These are phyloP conservation scores for Cladosporium colombiae DNA, from an alignment of 2,329 filamentous ascomycete species.

Conservation along the genomic window DNA sequence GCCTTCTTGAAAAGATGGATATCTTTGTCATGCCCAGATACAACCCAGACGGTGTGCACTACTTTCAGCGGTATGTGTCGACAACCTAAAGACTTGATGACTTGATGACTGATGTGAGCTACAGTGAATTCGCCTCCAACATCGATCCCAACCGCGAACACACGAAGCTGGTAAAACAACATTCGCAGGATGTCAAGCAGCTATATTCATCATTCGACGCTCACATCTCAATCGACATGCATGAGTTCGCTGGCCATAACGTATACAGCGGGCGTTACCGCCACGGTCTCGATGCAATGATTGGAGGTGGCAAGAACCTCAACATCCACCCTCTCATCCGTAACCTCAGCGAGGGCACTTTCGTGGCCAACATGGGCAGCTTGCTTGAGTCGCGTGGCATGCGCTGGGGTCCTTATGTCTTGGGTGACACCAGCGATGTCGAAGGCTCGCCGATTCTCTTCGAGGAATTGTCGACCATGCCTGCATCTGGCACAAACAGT, in stretches of 20 bases:
- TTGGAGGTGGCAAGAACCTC: constrained; percentile 40
- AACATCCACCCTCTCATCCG: constrained; percentile 40
- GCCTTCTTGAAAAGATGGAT: constrained; percentile 33
- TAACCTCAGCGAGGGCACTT: constrained; percentile 37
- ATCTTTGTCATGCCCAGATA: constrained; percentile 25
- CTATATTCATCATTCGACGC: constrained; percentile 37
- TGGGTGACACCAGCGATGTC: constrained; percentile 28
- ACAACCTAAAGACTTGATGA: too few relatives aligned
- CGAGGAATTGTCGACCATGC: constrained; percentile 30
- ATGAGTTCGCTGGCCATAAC: constrained; percentile 38
- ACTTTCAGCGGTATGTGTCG: constrained; percentile 25
- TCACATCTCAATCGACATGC: constrained; percentile 41
- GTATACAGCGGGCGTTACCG: constrained; percentile 35
- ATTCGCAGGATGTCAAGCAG: constrained; percentile 36
- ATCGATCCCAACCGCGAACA: constrained; percentile 27
- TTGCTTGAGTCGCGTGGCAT: constrained; percentile 33
- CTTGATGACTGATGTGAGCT: neutral
- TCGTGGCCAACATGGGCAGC: constrained; percentile 37
- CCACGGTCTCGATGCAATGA: constrained; percentile 40
- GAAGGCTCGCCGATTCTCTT: constrained; percentile 31
- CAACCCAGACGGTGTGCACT: constrained; percentile 27
- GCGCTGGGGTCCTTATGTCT: constrained; percentile 40
- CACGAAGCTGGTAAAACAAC: constrained; percentile 35
- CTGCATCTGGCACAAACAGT: constrained; percentile 24
- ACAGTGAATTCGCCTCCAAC: constrained; percentile 31